Conservation (phyloP, 2,329 filamentous ascomycete genomes). For the Colletotrichum paranaense region DNA sequence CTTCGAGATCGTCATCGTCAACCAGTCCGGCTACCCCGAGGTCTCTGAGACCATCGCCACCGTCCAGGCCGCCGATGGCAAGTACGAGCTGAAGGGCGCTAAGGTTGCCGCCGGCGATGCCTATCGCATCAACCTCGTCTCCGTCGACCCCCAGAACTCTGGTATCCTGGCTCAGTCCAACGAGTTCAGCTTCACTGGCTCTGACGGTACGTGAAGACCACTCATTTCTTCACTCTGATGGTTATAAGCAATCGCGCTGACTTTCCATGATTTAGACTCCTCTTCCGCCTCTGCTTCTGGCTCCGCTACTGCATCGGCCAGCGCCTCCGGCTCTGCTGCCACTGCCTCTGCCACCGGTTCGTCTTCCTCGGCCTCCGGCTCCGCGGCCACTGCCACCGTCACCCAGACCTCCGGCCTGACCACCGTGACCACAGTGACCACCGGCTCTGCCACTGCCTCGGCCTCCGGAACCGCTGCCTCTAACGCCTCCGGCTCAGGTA, state of each 20-base stretch:
- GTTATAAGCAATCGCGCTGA: neutral
- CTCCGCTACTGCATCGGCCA: slow-evolving; percentile 8
- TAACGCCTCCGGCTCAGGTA: slow-evolving; percentile 21
- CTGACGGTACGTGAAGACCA: slow-evolving; percentile 12
- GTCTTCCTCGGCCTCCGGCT: slow-evolving; percentile 2
- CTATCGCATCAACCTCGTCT: slow-evolving; percentile 33
- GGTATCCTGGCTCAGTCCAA: slow-evolving; percentile 33
- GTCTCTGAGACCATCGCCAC: slow-evolving; percentile 13
- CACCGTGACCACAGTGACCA: slow-evolving; percentile 20
- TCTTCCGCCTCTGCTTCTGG: slow-evolving; percentile 17
- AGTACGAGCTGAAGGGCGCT: slow-evolving; percentile 30
- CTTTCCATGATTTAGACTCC: neutral
- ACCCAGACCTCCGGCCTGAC: slow-evolving; percentile 24
- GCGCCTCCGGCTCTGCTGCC: slow-evolving; percentile 23
- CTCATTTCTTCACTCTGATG: neutral
- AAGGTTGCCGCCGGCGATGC: slow-evolving; percentile 1
- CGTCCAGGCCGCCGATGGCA: slow-evolving; percentile 32
- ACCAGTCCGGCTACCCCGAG: slow-evolving; percentile 21
- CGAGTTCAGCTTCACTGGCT: slow-evolving; percentile 18
- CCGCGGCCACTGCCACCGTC: slow-evolving; percentile 9
- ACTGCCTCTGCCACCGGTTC: slow-evolving; percentile 24
- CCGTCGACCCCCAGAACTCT: slow-evolving; percentile 25
- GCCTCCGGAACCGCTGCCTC: slow-evolving; percentile 21
- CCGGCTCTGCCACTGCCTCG: slow-evolving; percentile 23
- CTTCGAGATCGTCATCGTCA: slow-evolving; percentile 31